Evolutionary conservation across 306 rosid genomes (phyloP).

Genomic region (Myrica gale): DNA sequence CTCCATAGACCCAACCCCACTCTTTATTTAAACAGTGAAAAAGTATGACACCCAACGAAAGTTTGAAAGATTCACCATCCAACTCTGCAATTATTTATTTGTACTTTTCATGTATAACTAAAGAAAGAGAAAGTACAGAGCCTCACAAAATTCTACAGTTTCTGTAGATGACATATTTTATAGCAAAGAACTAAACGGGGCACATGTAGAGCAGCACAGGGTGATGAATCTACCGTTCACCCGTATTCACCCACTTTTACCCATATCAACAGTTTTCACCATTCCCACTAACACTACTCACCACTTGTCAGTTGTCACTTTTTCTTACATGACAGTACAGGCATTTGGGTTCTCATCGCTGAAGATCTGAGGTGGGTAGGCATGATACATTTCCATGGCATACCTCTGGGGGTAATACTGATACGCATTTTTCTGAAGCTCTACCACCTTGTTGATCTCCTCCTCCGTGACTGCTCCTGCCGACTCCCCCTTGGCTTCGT

Average conservation of each 20-base stretch:
- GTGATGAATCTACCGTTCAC: neutral
- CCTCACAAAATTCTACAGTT: slow-evolving; percentile 56
- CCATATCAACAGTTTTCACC: slow-evolving; percentile 20
- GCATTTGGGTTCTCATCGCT: slow-evolving; percentile 91
- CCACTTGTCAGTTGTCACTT: slow-evolving; percentile 23
- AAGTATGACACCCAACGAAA: neutral
- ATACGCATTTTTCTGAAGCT: slow-evolving; percentile 53
- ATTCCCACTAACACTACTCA: neutral
- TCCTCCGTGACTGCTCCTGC: slow-evolving; percentile 36
- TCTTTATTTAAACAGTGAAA: neutral
- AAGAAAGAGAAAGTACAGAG: slow-evolving; percentile 24
- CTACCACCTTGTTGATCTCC: slow-evolving; percentile 38
- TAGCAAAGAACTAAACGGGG: slow-evolving; percentile 33
- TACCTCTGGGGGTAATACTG: slow-evolving; percentile 46
- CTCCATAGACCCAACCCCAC: neutral
- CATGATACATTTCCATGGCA: slow-evolving; percentile 40
- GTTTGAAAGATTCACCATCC: neutral
- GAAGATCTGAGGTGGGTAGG: slow-evolving; percentile 62
- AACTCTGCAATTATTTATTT: neutral
- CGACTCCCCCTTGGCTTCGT: neutral
- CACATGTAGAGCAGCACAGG: slow-evolving; percentile 36
- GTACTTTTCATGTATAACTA: neutral
- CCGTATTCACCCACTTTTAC: slow-evolving; percentile 7
- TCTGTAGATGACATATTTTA: slow-evolving; percentile 45
- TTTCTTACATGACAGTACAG: slow-evolving; percentile 51